Evolutionary conservation across 1,284 basidiomycete genomes (phyloP), one percentile per base, ranked within the genome.

Genomic region (Moesziomyces aphidis): DNA sequence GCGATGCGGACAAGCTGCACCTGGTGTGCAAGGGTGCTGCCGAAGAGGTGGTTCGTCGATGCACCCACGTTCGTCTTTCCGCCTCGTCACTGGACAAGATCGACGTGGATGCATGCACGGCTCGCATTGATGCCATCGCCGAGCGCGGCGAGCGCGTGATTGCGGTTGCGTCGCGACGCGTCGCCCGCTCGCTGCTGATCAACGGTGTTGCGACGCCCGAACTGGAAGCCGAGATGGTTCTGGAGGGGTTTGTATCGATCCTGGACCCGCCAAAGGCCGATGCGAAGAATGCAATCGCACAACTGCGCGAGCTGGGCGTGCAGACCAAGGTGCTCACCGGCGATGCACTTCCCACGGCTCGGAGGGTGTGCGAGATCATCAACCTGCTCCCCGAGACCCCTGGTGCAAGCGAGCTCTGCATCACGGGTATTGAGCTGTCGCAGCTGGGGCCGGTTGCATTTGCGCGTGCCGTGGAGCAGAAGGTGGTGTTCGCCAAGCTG

Each of bases 11-110:
- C 21, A 53, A 53, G 22, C 51, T 53, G 23, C 51, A 44, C 23
- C 43, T 53, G 13, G 51, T 53, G 1, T 53, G 51, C 51, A 53
- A 53, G 51, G 51, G 51, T 43, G 51, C 51, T 53, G 51, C 51
- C 21, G 36, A 53, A 42, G 51, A 53, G 42, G 39, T 53, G 39
- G 23, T 53, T 44, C 51, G 51, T 19, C 51, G 51, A 53, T 53
- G 51, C 51, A 43, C 51, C 22, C 39, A 53, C 51, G 36, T 53
- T 22, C 51, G 51, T 11, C 21, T n/a, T 42, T 13, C 50, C n/a
- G 19, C 5, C 39, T 42, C 15, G 15, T 23, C 22, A 3, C 5
- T 53, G 6, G 39, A 53, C 11, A 43, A 24, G 39, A 53, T 53
- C 39, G 39, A 53, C 23, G 24, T 53, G 11, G 39, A 53, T 8